Base-by-base conservation (phyloP, 306 rosid genomes). In the Sphenostylis stenocarpa region DNA sequence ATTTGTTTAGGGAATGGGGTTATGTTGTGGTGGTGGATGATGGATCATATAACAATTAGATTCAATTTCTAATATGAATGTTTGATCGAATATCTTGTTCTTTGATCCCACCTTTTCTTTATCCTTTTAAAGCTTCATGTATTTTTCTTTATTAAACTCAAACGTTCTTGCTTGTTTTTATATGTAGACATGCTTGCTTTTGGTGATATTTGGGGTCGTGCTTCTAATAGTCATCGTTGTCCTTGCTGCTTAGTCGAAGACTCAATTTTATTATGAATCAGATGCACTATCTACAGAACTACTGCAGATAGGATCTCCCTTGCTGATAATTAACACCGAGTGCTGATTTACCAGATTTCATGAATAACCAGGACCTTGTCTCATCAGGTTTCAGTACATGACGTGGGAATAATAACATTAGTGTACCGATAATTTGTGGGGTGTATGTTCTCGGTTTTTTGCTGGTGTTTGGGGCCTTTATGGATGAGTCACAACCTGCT, bases 181-280 rank as follows among this genome's bases (percentile, higher is more conserved):
- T 55, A 57, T 72, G 31, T 4, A 94, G 98, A 57, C 91, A 26
- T 94, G 97, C 87, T 90, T 94, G 87, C 98, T 94, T 63, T 70
- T 89, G 96, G 98, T 94, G 86, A 94, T 94, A 81, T 91, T 94
- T 44, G 98, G 96, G 65, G 84, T 94, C 13, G 93, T 94, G 80
- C 96, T 94, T 65, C 97, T 94, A 70, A 94, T 94, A 53, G 87
- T 91, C 86, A 77, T 94, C 76, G 80, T 94, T 69, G 89, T 94
- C 51, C 90, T 94, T 39, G 97, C 92, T 48, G 97, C 94, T 60
- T 94, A 90, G 85, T 73, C 48, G 60, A 73, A 66, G 67, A 45
- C 8, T 24, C 58, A 36, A 56, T 77, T 76, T 29, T 23, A 65
- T 70, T 67, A 16, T 5, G 70, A 72, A 80, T 77, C 65, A 75